Evolutionary conservation across 805 yeast species (phyloP), one percentile per base, ranked within the genome.

Genomic region (Candida krabiensis): DNA sequence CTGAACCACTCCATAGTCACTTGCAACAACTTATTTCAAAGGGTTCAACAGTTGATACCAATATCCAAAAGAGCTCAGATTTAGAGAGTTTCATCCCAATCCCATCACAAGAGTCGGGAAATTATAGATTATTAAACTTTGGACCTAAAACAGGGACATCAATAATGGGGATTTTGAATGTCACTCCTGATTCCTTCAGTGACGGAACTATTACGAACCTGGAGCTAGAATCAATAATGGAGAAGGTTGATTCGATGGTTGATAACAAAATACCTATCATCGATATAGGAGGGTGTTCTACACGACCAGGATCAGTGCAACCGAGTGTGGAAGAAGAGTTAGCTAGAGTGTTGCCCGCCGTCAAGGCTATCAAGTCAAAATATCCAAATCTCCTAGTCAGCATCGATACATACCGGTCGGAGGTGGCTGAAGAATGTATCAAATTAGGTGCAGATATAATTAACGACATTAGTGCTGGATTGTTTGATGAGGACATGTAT

Each of bases 201-300:
- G 99, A 93, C 61, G 98, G 96, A 2, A 88, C 93, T 1, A 55
- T 55, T 13, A 55, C 67, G 21, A 52, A 52, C 26, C 52, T 66
- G 2, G 55, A 67, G 5, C 25, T 70, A 0, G 71, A 63, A 0
- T 60, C 62, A 9, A 69, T 80, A 2, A 55, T 82, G 19, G 53
- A 50, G 0, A 63, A 66, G 17, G 84, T 83, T 0, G 56, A 62
- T 28, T 46, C 61, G 26, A 71, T 86, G 71, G 71, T 78, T 5
- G 51, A 58, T 0, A 64, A 72, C 16, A 89, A 87, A 1, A 86
- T 89, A n/a, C 69, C 70, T 19, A 85, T 93, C 21, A 70, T 93
- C 26, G 99, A 93, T 59, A 73, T 93, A 38, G 99, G 99, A 7
- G 99, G 99, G 2, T 86, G 88, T 40, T 87, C 96, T 1, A 93